Evolutionary conservation across 2,329 filamentous ascomycete species (phyloP).

Genomic region (Calonectria honghensis): DNA sequence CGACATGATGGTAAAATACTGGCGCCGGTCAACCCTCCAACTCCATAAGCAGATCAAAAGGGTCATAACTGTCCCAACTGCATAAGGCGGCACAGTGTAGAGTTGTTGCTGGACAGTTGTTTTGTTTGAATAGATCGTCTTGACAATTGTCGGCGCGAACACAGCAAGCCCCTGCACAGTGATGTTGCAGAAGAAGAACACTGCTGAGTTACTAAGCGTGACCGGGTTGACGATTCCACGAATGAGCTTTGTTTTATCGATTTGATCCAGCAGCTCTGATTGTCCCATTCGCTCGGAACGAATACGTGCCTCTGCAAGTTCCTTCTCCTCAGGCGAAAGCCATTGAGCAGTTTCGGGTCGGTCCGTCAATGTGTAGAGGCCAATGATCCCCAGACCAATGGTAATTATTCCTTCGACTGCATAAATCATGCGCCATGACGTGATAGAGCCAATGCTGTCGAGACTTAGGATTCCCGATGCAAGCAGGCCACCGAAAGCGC

Average conservation of each 20-base stretch:
- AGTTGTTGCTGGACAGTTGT: constrained; percentile 75
- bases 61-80: constrained; percentile 76
- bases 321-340: constrained; percentile 77
- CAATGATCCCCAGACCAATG: constrained; percentile 13
- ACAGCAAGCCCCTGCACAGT: constrained; percentile 79
- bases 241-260: constrained; percentile 72
- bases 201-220: constrained; percentile 70
- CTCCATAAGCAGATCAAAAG: constrained; percentile 72
- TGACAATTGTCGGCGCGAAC: constrained; percentile 78
- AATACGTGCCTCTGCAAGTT: constrained; percentile 76
- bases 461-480: constrained; percentile 76
- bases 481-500: constrained; percentile 79
- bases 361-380: constrained; percentile 74
- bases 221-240: constrained; percentile 75
- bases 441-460: constrained; percentile 70
- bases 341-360: constrained; percentile 77
- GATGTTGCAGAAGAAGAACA: constrained; percentile 78
- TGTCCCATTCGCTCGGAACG: constrained; percentile 72
- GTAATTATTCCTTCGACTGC: constrained; percentile 73
- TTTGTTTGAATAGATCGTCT: constrained; percentile 74
- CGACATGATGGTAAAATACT: constrained; percentile 70
- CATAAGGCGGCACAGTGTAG: constrained; percentile 77
- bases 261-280: constrained; percentile 75
- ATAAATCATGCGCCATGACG: constrained; percentile 81
- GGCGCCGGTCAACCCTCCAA: constrained; percentile 72